Percentiles rank a stretch among this genome's conserved stretches.
Evolutionary conservation across 306 rosid species (phyloP).

Genomic region (Albizia julibrissin): DNA sequence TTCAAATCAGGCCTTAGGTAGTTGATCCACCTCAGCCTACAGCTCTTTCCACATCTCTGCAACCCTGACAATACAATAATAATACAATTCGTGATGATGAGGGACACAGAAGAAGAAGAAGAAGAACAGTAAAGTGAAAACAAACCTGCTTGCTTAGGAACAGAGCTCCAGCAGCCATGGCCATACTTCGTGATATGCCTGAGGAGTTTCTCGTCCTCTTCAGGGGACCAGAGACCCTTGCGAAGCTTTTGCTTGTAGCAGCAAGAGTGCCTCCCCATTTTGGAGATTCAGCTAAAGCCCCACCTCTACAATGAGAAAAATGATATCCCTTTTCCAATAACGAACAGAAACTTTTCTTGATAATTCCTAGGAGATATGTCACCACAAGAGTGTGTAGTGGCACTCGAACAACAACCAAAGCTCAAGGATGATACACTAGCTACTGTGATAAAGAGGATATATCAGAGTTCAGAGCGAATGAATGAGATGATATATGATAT

Average conservation of each 20-base stretch:
- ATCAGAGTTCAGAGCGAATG: constrained; percentile 14
- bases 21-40: constrained; percentile 69
- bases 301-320: constrained; percentile 19
- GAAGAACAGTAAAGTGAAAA: not conserved
- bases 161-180: constrained; percentile 70
- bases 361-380: constrained; percentile 44
- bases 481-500: constrained; percentile 33
- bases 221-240: constrained; percentile 71
- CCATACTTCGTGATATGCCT: constrained; percentile 60
- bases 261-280: constrained; percentile 70
- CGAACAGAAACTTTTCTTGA: constrained; percentile 41
- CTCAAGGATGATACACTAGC: constrained; percentile 16
- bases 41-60: constrained; percentile 73
- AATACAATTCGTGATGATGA: not conserved
- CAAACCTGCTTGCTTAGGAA: constrained; percentile 64
- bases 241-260: constrained; percentile 63
- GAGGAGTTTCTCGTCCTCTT: constrained; percentile 59
- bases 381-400: constrained; percentile 22
- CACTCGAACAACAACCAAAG: constrained; percentile 39
- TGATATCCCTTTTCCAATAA: constrained; percentile 23
- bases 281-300: constrained; percentile 1
- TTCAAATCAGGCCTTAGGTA: constrained; percentile 73
- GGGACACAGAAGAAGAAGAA: not conserved
- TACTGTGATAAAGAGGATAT: constrained; percentile 38
- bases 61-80: constrained; percentile 42